Evolutionary conservation across 192 early-diverging fungal genomes (phyloP), one percentile per base, ranked within the genome.

Genomic region (Podila clonocystis): DNA sequence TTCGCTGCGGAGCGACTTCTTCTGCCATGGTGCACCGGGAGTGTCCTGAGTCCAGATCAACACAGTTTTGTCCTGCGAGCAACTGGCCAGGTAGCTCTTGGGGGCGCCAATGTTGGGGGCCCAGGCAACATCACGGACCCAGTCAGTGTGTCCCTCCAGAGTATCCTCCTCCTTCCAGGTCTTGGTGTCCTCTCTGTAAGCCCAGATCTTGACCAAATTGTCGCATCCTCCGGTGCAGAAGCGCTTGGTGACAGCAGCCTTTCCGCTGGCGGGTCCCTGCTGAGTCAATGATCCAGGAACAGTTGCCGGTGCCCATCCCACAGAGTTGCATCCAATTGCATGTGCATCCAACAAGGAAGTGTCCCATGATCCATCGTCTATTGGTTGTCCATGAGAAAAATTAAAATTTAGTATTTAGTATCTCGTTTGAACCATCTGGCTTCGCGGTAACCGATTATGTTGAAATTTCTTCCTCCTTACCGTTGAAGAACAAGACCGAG

Each of bases 1-100:
- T 13, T 93, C 94, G 24, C 85, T 74, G 52, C 88, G 85, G 29
- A 98, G 89, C 19, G 85, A 80, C 74, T 88, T 92, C 63, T 93
- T 93, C 30, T 68, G 90, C 97, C 97, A 99, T 69, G 88, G 83
- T 19, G 88, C 82, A 29, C 31, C 83, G 45, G 86, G 85, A 26
- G 84, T 87, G 49, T 97, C 94, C 78, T 98, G 93, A 4, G 93
- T 96, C 97, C 97, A 99, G 74, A 99, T 97, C 29, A 93, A 79
- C 9, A 99, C 98, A 29, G 95, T 93, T 75, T 96, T 95, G 84
- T 99, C 98, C 93, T 99, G 98, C 36, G 96, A 97, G 84, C 97
- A 98, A 57, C 91, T 93, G 12, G 98, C 98, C 48, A 99, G 84
- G 75, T 95, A 95, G 68, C 86, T 95, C 82, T 90, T 91, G 38